Evolutionary conservation across 164 flowering plant species (phyloP).

Genomic region (Magnolia officinalis): DNA sequence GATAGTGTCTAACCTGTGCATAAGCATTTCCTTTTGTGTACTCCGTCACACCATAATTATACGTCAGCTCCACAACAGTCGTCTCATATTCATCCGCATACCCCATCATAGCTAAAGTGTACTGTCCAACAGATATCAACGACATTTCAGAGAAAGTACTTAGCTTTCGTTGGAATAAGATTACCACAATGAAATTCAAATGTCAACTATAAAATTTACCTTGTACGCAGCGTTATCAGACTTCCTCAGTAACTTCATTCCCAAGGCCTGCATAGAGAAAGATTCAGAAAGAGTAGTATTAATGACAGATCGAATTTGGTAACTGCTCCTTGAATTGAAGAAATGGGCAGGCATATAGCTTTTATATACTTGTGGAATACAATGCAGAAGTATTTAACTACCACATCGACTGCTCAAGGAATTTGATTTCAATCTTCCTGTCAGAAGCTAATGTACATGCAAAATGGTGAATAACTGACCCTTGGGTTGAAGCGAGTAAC

Average conservation of each 20-base stretch:
- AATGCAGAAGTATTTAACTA: too few species aligned
- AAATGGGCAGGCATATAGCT: too few species aligned
- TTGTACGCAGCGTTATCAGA: slow-evolving; percentile 73
- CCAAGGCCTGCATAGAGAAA: slow-evolving; percentile 61
- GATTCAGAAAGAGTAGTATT: not conserved
- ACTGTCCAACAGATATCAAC: slow-evolving; percentile 37
- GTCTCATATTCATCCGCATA: slow-evolving; percentile 80
- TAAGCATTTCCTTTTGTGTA: slow-evolving; percentile 97
- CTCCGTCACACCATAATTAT: slow-evolving; percentile 93
- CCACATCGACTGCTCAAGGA: too few species aligned
- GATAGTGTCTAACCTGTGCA: slow-evolving; percentile 62
- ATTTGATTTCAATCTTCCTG: too few species aligned
- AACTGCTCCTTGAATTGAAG: too few species aligned
- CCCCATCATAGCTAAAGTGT: slow-evolving; percentile 85
- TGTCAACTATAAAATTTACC: slow-evolving; percentile 29
- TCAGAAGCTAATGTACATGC: too few species aligned
- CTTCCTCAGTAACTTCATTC: slow-evolving; percentile 72
- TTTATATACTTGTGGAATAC: too few species aligned
- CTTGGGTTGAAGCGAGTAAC: not conserved
- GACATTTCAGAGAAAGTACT: slow-evolving; percentile 16
- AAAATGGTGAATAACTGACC: not conserved
- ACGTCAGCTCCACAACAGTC: slow-evolving; percentile 85
- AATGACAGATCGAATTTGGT: not conserved
- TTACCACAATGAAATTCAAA: not conserved
- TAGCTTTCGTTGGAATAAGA: not conserved